Base-by-base conservation (phyloP, 352 stramenopile genomes). In the Plasmopara muralis region DNA sequence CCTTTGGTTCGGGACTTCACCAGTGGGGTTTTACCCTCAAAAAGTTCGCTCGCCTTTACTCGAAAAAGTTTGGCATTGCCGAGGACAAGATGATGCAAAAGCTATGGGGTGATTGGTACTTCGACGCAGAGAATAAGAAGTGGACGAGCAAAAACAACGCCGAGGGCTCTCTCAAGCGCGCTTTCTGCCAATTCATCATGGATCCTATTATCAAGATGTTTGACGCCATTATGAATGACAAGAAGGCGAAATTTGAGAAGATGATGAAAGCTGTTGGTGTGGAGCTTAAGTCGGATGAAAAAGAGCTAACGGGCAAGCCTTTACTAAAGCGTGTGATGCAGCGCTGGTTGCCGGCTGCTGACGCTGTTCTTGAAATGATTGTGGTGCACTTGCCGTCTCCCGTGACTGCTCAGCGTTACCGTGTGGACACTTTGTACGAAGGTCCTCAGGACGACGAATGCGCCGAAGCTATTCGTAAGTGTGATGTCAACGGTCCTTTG, bases 1-100 rank as follows among this genome's bases (percentile, higher is more conserved):
- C 96, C 50, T 99, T 99, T 68, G 97, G 96, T 70, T 98, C 94
- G 57, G 97, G 96, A 81, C 89, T 99, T 41, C 97, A 99, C 78
- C 95, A 99, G 75, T 99, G 97, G 97, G 97, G 95, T 66, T 99
- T 99, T 82, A 99, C 97, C 31, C 78, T 99, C 9, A 98, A 98
- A 85, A 96, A 96, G 70, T 99, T 99, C 58, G 96, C 97, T 62
- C 87, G 89, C 55, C 97, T 98, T 41, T 99, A 99, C 81, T 94
- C 93, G 33, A 83, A 95, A 54, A 99, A 99, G 88, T 99, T 99
- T 73, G 93, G 93, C 58, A 98, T 98, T 73, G 86, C 95, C 55
- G 95, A 98, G 67, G 74, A 92, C 3, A 99, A 99, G 80, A 99
- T 99, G 96, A 99, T 98, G 93, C 66, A 95, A 59, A 98, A 98